Base-by-base conservation (phyloP, 202 grass and related monocot genomes). In the Musa balbisiana region DNA sequence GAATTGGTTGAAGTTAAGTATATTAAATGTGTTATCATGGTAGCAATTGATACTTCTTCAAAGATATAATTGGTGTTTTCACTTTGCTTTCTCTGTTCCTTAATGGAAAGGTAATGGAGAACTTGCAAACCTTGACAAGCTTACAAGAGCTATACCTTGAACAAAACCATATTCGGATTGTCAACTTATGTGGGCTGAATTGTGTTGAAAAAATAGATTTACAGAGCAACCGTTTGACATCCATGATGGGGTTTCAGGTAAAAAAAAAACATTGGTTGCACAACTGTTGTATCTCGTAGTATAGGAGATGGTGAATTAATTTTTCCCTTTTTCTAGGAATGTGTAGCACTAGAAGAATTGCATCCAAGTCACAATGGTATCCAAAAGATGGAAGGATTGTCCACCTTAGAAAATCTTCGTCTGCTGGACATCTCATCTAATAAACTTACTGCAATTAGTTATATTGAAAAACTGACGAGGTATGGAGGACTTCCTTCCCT, bases 341-440 rank as follows among this genome's bases (percentile, higher is more conserved):
- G 95, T 53, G 52, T 85, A 78, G 87, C 83, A 12, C 69, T 94
- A 66, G 95, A 98, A 87, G 91, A 98, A 80, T 51, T 98, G 69
- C 94, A 98, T 67, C 80, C 94, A 52, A 92, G 95, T 70, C 91
- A 98, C 74, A 94, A 92, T 82, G 91, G 95, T 69, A 98, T 98
- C 52, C 87, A 94, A 84, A 98, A 88, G 74, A 92, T 98, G 89
- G 91, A 98, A 86, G 89, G 87, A 15, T 82, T 98, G 21, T 89
- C 91, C 69, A 92, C 83, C 52, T 82, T 98, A 69, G 80, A 90
- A 54, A 98, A 94, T 64, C 91, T 98, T 79, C 84, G 72, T 50
- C 69, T 98, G 64, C 83, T 98, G 77, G 91, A 98, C 85, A 78
- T 98, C 88, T 92, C 91, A 71, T 92, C 89, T 58, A 98, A 98